Conservation (phyloP, 2,329 filamentous ascomycete species). For the Apiospora koreana region DNA sequence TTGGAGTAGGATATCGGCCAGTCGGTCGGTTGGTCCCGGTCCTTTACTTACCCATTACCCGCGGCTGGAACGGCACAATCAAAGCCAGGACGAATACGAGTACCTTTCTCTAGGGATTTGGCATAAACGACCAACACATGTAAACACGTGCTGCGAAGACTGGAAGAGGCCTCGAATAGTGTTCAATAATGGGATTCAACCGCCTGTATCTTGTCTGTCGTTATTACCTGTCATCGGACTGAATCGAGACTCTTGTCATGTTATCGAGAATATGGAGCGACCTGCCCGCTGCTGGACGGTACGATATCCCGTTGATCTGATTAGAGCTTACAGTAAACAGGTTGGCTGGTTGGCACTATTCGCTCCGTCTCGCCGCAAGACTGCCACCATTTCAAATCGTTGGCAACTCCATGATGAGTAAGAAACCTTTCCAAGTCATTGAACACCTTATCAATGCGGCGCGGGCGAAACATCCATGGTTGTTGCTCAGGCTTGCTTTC, state of each 20-base stretch:
- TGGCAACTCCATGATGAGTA: not conserved
- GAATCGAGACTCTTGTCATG: slow-evolving; percentile 2
- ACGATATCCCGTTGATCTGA: not conserved
- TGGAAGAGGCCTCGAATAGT: not conserved
- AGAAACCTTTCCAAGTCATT: slow-evolving; percentile 2
- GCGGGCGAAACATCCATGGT: not conserved
- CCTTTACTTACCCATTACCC: slow-evolving; percentile 2
- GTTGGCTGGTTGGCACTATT: not conserved
- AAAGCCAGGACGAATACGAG: not conserved
- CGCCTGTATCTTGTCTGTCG: not conserved
- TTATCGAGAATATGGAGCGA: not conserved
- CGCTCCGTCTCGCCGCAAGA: slow-evolving; percentile 5
- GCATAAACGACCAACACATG: not conserved
- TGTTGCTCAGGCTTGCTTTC: not conserved
- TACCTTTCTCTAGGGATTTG: not conserved
- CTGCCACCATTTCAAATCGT: not conserved
- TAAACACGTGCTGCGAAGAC: not conserved
- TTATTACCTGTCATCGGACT: not conserved
- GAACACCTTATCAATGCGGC: not conserved
- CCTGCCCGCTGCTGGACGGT: not conserved
- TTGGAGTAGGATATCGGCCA: not conserved
- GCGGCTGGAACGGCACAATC: not conserved
- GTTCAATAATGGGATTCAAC: not conserved
- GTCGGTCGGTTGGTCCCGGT: not conserved
- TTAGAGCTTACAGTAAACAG: not conserved